Evolutionary conservation across 805 yeast genomes (phyloP).

Genomic region (Jamesozyma spencerorum): DNA sequence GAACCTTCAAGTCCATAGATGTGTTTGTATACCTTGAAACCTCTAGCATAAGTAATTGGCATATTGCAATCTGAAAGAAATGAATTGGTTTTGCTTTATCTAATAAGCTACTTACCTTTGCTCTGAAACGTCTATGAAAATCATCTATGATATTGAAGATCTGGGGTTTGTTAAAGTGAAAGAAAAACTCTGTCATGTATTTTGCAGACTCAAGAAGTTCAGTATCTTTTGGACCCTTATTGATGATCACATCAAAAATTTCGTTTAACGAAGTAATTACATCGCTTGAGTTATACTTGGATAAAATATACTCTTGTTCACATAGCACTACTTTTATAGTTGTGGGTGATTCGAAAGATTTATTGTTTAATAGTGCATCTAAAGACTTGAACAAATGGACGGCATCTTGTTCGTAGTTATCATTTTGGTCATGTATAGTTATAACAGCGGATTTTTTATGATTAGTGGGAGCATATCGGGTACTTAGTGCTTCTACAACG

Average conservation of each 20-base stretch:
- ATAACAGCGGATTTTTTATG: background rate
- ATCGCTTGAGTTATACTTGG: slow-evolving; percentile 12
- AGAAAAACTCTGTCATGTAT: slow-evolving; percentile 14
- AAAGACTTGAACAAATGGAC: slow-evolving; percentile 2
- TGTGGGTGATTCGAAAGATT: slow-evolving; percentile 12
- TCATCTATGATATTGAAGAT: slow-evolving; percentile 13
- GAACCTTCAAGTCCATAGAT: slow-evolving; percentile 7
- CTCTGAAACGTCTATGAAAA: slow-evolving; percentile 23
- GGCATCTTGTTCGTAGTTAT: background rate
- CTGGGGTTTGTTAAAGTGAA: slow-evolving; percentile 14
- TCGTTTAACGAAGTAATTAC: slow-evolving; percentile 5
- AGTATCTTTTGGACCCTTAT: slow-evolving; percentile 20
- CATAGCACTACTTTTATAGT: slow-evolving; percentile 12
- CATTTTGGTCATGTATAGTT: background rate
- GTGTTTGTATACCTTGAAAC: slow-evolving; percentile 16
- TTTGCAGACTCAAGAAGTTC: slow-evolving; percentile 17
- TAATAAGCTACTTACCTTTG: slow-evolving; percentile 15
- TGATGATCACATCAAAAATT: slow-evolving; percentile 17
- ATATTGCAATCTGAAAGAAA: slow-evolving; percentile 23
- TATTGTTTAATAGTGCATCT: slow-evolving; percentile 11
- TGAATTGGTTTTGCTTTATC: slow-evolving; percentile 27
- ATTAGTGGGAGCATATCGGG: slow-evolving; percentile 11
- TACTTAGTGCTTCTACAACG: slow-evolving; percentile 21
- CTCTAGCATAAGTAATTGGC: slow-evolving; percentile 24
- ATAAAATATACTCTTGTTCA: slow-evolving; percentile 10